Evolutionary conservation across 2,329 filamentous ascomycete genomes (phyloP).

Genomic region (Alternaria hordeiaustralica): DNA sequence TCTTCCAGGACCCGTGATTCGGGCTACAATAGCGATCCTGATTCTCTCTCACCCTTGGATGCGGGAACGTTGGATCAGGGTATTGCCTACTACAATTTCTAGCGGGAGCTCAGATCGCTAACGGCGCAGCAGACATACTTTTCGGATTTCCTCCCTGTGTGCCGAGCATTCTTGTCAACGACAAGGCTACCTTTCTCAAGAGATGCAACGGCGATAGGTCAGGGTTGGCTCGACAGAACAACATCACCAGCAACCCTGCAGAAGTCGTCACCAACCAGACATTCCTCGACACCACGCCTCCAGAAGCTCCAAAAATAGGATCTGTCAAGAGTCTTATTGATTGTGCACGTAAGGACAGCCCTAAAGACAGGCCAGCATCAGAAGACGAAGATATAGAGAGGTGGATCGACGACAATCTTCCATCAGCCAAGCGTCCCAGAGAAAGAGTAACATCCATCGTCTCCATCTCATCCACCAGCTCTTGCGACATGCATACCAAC

Average conservation of each 20-base stretch:
- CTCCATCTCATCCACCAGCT: slow-evolving; percentile 37
- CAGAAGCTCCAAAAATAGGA: background rate
- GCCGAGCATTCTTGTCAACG: slow-evolving; percentile 9
- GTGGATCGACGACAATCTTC: slow-evolving; percentile 36
- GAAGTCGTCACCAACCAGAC: background rate
- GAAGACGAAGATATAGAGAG: slow-evolving; percentile 29
- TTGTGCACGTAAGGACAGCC: background rate
- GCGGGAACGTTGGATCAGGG: slow-evolving; percentile 20
- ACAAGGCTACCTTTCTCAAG: slow-evolving; percentile 12
- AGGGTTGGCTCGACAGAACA: background rate
- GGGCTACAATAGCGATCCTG: slow-evolving; percentile 40
- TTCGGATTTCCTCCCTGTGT: slow-evolving; percentile 4
- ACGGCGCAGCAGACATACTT: slow-evolving; percentile 13
- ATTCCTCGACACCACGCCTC: background rate
- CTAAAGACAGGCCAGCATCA: background rate
- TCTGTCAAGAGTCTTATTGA: background rate
- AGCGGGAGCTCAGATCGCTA: slow-evolving; percentile 4
- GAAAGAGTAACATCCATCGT: slow-evolving; percentile 34
- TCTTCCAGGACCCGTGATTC: slow-evolving; percentile 38
- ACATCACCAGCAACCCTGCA: slow-evolving; percentile 6
- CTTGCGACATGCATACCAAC: slow-evolving; percentile 38
- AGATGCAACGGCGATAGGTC: slow-evolving; percentile 6
- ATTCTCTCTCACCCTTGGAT: slow-evolving; percentile 37
- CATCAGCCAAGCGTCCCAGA: slow-evolving; percentile 25
- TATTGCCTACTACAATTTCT: slow-evolving; percentile 6